These are phyloP conservation scores for Botrytis medusae DNA, from an alignment of 2,329 filamentous ascomycete species.

Conservation along the genomic window DNA sequence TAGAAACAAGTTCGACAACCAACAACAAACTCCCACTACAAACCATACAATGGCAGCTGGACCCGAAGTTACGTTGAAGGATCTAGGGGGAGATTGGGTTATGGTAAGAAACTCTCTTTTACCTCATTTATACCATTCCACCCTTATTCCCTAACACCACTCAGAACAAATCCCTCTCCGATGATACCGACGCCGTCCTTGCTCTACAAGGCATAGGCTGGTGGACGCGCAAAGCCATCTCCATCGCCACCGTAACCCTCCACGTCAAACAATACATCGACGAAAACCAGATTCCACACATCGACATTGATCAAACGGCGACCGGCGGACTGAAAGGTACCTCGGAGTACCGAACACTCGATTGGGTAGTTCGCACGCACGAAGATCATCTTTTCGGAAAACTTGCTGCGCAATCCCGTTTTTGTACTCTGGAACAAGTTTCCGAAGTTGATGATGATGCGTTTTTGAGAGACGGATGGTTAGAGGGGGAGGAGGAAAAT, in stretches of 20 bases:
- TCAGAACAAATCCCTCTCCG: constrained; percentile 62
- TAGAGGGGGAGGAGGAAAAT: constrained; percentile 46
- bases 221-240: constrained; percentile 60
- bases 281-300: constrained; percentile 45
- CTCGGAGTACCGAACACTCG: constrained; percentile 55
- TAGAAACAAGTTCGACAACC: background rate
- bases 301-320: constrained; percentile 61
- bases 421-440: constrained; percentile 35
- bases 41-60: constrained; percentile 53
- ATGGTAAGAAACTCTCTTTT: constrained; percentile 45
- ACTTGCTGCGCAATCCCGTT: constrained; percentile 39
- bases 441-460: constrained; percentile 39
- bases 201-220: constrained; percentile 57
- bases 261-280: constrained; percentile 45
- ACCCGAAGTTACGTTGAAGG: constrained; percentile 49
- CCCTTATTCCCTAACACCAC: constrained; percentile 3
- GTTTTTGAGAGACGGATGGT: constrained; percentile 50
- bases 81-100: constrained; percentile 54
- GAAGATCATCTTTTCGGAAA: constrained; percentile 63
- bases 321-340: constrained; percentile 62
- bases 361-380: constrained; percentile 55
- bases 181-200: constrained; percentile 58
- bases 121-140: background rate
- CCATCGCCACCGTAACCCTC: constrained; percentile 56
- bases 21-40: background rate